A percentile compares a stretch with the other conserved stretches of the same genome.
These are phyloP conservation scores for Trypanosoma avium DNA, from an alignment of 208 protist genomes.

Conservation along the genomic window DNA sequence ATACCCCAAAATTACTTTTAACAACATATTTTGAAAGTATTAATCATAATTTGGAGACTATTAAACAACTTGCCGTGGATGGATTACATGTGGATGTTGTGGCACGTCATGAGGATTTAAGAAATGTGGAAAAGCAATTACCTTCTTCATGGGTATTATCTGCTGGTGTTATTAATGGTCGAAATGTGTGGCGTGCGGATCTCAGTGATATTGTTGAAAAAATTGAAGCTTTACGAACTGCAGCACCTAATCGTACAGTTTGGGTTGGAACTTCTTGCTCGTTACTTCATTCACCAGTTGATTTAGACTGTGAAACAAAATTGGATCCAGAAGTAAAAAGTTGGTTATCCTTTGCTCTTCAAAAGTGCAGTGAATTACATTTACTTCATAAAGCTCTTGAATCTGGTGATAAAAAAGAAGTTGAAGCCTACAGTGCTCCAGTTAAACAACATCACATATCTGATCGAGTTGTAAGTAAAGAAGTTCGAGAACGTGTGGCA, in stretches of 20 bases:
- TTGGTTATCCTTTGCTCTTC: slow-evolving; percentile 76
- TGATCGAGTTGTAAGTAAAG: slow-evolving; percentile 36
- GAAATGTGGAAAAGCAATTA: slow-evolving; percentile 38
- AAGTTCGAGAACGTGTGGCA: slow-evolving; percentile 35
- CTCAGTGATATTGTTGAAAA: slow-evolving; percentile 29
- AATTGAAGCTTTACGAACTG: slow-evolving; percentile 26
- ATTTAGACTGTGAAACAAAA: slow-evolving; percentile 52
- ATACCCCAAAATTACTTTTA: slow-evolving; percentile 47
- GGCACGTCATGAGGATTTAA: slow-evolving; percentile 33
- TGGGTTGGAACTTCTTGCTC: slow-evolving; percentile 80
- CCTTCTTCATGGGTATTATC: slow-evolving; percentile 61
- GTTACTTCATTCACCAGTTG: slow-evolving; percentile 77
- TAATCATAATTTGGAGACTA: slow-evolving; percentile 42
- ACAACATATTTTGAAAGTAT: slow-evolving; percentile 88
- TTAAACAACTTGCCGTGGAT: slow-evolving; percentile 49
- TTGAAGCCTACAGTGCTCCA: slow-evolving; percentile 40
- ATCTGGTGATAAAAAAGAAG: slow-evolving; percentile 23
- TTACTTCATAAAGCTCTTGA: slow-evolving; percentile 46
- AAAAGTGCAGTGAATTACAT: slow-evolving; percentile 80
- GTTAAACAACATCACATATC: slow-evolving; percentile 29
- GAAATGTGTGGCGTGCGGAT: slow-evolving; percentile 82
- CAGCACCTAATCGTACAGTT: slow-evolving; percentile 35
- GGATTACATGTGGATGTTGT: slow-evolving; percentile 82
- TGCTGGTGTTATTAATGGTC: slow-evolving; percentile 80
- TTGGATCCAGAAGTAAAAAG: slow-evolving; percentile 54